These are phyloP conservation scores for Colletotrichum lentis DNA, from an alignment of 2,329 filamentous ascomycete species.

Conservation along the genomic window DNA sequence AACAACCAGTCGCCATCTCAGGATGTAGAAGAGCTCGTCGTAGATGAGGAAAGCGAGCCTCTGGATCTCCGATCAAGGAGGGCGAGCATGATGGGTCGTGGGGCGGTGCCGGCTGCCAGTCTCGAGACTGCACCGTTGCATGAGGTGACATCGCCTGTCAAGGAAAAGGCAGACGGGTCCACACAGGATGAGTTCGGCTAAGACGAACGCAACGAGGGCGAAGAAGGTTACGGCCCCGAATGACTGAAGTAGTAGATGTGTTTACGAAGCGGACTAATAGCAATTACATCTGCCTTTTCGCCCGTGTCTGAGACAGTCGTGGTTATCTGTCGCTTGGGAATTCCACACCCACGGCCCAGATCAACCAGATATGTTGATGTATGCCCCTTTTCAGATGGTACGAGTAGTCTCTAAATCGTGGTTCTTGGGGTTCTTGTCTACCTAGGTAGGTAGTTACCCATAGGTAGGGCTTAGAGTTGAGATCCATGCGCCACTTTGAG, in stretches of 20 bases:
- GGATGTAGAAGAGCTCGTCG: constrained; percentile 52
- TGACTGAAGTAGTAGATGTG: constrained; percentile 18
- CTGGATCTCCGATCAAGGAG: constrained; percentile 63
- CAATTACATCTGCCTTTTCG: constrained; percentile 19
- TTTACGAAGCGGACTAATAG: constrained; percentile 32
- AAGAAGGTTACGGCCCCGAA: neutral
- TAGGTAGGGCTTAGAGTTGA: no score
- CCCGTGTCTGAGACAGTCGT: neutral
- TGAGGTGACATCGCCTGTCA: constrained; percentile 31
- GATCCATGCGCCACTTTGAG: neutral
- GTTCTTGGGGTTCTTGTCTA: neutral
- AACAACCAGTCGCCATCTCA: constrained; percentile 43
- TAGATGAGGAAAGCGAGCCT: constrained; percentile 64
- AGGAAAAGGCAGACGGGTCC: constrained; percentile 31
- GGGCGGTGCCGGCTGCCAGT: constrained; percentile 48
- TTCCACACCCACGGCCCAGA: no score
- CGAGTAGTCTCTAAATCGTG: neutral
- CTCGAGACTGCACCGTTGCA: constrained; percentile 63
- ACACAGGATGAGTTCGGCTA: constrained; percentile 39
- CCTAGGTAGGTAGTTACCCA: no score
- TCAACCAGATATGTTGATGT: neutral
- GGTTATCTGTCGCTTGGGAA: neutral
- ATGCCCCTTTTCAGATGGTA: no score
- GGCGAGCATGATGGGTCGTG: constrained; percentile 61
- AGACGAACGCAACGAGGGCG: constrained; percentile 10